Evolutionary conservation across 2,329 filamentous ascomycete species (phyloP).

Genomic region (Berkeleyomyces rouxiae): DNA sequence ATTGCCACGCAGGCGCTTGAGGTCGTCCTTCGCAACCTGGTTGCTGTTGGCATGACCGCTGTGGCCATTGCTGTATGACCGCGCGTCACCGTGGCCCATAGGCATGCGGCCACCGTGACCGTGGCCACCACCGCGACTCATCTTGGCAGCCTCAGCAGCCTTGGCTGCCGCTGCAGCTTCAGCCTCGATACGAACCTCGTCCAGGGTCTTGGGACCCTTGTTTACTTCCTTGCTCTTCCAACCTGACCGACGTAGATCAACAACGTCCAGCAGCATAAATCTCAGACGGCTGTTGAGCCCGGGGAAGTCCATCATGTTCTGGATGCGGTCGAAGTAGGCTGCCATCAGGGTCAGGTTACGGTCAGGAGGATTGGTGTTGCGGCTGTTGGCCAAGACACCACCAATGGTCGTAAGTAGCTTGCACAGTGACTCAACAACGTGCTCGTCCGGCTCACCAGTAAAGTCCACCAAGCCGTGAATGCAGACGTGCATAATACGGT

Average conservation of each 20-base stretch:
- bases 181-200: constrained; percentile 70
- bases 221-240: constrained; percentile 81
- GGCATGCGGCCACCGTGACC: constrained; percentile 41
- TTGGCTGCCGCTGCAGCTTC: constrained; percentile 67
- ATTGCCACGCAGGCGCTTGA: constrained; percentile 59
- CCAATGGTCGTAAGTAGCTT: constrained; percentile 89
- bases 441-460: constrained; percentile 80
- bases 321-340: constrained; percentile 81
- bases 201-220: constrained; percentile 94
- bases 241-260: constrained; percentile 60
- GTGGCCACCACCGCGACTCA: constrained; percentile 40
- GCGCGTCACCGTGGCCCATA: constrained; percentile 70
- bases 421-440: constrained; percentile 87
- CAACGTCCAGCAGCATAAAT: constrained; percentile 93
- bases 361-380: constrained; percentile 21
- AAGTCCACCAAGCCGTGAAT: constrained; percentile 95
- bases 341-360: constrained; percentile 53
- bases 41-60: constrained; percentile 60
- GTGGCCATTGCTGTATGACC: constrained; percentile 51
- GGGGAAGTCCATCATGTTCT: constrained; percentile 61
- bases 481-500: constrained; percentile 99
- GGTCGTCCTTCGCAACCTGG: constrained; percentile 79
- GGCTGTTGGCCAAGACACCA: constrained; percentile 69
- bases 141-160: constrained; percentile 35
- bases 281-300: constrained; percentile 72